Evolutionary conservation across 202 grass and related monocot genomes (phyloP).

Genomic region (Panicum virgatum): DNA sequence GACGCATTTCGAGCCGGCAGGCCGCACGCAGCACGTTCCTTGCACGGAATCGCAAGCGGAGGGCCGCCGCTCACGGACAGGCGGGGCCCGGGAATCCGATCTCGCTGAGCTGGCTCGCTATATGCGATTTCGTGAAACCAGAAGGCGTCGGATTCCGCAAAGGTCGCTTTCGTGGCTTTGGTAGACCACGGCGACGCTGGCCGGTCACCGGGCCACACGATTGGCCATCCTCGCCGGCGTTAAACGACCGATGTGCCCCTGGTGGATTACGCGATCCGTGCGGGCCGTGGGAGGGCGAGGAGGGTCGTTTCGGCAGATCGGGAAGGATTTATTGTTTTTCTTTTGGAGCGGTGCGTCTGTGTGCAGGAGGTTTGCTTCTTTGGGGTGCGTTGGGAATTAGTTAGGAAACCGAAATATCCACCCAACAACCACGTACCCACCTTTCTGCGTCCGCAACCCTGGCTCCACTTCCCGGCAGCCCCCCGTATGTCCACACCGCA

Average conservation of each 20-base stretch:
- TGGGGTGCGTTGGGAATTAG: conserved; percentile 50
- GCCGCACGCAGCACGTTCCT: background rate
- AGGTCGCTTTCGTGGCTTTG: conserved; percentile 41
- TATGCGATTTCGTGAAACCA: too few relatives aligned
- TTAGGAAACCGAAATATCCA: conserved; percentile 62
- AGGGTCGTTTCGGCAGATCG: conserved; percentile 25
- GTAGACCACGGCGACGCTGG: conserved; percentile 34
- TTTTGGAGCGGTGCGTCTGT: background rate
- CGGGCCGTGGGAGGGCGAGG: too few relatives aligned
- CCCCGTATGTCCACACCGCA: background rate
- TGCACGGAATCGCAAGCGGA: conserved; percentile 26
- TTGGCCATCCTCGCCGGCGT: background rate
- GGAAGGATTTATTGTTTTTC: background rate
- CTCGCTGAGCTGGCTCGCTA: too few relatives aligned
- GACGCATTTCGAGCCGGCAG: background rate
- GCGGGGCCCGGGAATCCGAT: background rate
- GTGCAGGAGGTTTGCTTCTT: conserved; percentile 44
- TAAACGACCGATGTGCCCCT: conserved; percentile 8
- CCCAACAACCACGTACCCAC: conserved; percentile 48
- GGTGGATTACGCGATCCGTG: background rate
- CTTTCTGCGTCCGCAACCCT: background rate
- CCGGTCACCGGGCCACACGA: conserved; percentile 39
- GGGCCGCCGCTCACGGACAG: background rate
- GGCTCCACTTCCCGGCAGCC: background rate
- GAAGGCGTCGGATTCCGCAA: background rate